Conservation (phyloP, 1,139 yeast species). For the Yamadazyma dendronema region DNA sequence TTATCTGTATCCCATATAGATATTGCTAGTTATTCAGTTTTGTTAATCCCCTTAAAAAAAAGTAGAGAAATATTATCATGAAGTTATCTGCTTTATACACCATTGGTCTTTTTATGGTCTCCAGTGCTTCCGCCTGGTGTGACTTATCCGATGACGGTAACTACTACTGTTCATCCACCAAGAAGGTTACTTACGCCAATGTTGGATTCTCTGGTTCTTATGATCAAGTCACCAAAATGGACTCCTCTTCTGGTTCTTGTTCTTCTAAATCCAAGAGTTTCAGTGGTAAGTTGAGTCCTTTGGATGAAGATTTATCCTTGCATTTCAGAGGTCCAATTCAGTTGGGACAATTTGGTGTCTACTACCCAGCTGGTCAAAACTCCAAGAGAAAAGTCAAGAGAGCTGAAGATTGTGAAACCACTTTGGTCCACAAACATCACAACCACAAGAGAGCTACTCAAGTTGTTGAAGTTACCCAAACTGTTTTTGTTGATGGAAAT, state of each 20-base stretch:
- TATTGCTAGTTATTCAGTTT: not conserved
- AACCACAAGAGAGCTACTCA: conserved; percentile 61
- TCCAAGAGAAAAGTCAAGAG: conserved; percentile 21
- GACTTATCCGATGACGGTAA: conserved; percentile 56
- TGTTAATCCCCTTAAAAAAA: conserved; percentile 1
- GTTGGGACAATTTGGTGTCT: conserved; percentile 63
- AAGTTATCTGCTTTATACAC: conserved; percentile 19
- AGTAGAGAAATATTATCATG: conserved; percentile 10
- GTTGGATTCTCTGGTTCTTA: conserved; percentile 70
- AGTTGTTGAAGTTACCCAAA: conserved; percentile 69
- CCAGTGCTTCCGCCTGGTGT: conserved; percentile 23
- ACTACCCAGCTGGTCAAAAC: conserved; percentile 41
- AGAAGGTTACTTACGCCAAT: conserved; percentile 64
- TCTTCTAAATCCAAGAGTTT: conserved; percentile 50
- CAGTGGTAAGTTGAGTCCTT: conserved; percentile 64
- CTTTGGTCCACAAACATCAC: conserved; percentile 55
- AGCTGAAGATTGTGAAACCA: conserved; percentile 40
- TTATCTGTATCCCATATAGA: not conserved
- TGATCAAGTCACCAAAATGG: conserved; percentile 53
- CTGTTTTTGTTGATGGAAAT: conserved; percentile 61
- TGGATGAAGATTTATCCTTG: conserved; percentile 69
- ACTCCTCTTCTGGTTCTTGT: conserved; percentile 50
- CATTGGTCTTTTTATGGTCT: conserved; percentile 18
- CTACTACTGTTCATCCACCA: conserved; percentile 74
- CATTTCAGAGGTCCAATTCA: conserved; percentile 78